A percentile compares a stretch with the other conserved stretches of the same genome.
phyloP scores from a whole-genome alignment of 2,329 filamentous ascomycete species.

The Stagonosporopsis rhizophila region DNA sequence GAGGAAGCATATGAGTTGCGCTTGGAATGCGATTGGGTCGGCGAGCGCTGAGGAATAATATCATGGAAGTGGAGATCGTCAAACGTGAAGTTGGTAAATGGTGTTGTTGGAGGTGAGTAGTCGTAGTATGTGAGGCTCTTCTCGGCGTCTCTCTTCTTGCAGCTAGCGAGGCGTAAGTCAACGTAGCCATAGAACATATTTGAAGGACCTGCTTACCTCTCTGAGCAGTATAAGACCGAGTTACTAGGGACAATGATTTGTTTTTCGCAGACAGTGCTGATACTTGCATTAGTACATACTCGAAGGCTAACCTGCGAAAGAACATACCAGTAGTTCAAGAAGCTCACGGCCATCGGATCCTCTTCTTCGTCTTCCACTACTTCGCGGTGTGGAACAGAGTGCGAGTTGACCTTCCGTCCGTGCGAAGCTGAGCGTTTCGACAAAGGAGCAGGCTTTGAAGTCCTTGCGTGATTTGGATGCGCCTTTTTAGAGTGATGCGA shows the following conservation, averaged over 20 bases:
- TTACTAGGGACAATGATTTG: conserved; percentile 69
- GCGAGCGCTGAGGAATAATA: conserved; percentile 57
- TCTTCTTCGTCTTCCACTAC: conserved; percentile 51
- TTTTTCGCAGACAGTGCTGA: conserved; percentile 69
- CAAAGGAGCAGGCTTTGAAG: conserved; percentile 41
- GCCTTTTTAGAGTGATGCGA: conserved; percentile 47
- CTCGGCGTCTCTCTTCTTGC: conserved; percentile 55
- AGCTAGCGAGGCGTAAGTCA: conserved; percentile 45
- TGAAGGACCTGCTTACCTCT: conserved; percentile 59
- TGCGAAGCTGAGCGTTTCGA: conserved; percentile 45
- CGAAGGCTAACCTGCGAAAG: background rate
- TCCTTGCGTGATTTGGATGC: conserved; percentile 44
- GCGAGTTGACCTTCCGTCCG: conserved; percentile 38
- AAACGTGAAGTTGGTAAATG: conserved; percentile 48
- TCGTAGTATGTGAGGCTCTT: conserved; percentile 45
- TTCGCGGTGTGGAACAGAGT: conserved; percentile 35
- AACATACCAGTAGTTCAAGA: conserved; percentile 61
- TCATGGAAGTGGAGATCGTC: conserved; percentile 51
- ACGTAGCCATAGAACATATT: background rate
- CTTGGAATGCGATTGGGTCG: conserved; percentile 50
- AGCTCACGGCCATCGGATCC: conserved; percentile 59
- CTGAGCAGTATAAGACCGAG: conserved; percentile 68
- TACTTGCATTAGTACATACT: conserved; percentile 14
- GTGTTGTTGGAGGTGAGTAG: conserved; percentile 47
- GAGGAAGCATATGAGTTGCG: conserved; percentile 53